Evolutionary conservation across 2,329 filamentous ascomycete genomes (phyloP).

Genomic region (Diatrype stigma): DNA sequence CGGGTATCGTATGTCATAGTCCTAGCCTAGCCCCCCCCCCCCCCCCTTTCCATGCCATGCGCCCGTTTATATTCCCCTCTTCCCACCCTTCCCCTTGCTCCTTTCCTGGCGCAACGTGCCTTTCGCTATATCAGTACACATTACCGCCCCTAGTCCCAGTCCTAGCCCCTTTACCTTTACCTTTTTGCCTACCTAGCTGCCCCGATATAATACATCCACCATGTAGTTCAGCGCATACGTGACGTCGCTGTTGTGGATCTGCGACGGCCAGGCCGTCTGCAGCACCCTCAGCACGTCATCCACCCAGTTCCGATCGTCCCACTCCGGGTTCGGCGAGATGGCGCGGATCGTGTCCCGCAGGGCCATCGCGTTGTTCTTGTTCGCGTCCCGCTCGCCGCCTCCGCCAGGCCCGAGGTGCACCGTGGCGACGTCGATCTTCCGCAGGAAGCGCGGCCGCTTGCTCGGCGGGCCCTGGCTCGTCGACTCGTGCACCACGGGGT

Average conservation of each 20-base stretch:
- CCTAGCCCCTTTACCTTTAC: too few species aligned
- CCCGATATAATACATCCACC: slow-evolving; percentile 4
- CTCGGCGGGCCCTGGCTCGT: background rate
- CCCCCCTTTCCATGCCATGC: too few species aligned
- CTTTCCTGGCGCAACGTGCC: background rate
- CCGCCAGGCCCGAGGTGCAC: slow-evolving; percentile 1
- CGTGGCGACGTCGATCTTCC: slow-evolving; percentile 9
- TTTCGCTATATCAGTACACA: background rate
- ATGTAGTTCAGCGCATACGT: background rate
- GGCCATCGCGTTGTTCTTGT: too few species aligned
- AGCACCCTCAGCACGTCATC: slow-evolving; percentile 7
- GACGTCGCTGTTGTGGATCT: background rate
- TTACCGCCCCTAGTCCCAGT: too few species aligned
- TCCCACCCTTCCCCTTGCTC: too few species aligned
- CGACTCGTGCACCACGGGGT: background rate
- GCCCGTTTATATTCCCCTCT: too few species aligned
- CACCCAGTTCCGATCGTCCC: slow-evolving; percentile 9
- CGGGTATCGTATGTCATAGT: background rate
- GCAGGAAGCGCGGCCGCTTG: background rate
- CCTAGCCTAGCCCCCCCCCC: background rate
- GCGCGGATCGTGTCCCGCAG: slow-evolving; percentile 6
- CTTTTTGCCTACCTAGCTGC: background rate
- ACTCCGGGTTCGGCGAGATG: slow-evolving; percentile 5
- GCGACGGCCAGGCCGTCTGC: slow-evolving; percentile 3
- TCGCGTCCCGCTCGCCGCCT: slow-evolving; percentile 1